Conservation (phyloP, 805 yeast genomes). For the Candida orba region DNA sequence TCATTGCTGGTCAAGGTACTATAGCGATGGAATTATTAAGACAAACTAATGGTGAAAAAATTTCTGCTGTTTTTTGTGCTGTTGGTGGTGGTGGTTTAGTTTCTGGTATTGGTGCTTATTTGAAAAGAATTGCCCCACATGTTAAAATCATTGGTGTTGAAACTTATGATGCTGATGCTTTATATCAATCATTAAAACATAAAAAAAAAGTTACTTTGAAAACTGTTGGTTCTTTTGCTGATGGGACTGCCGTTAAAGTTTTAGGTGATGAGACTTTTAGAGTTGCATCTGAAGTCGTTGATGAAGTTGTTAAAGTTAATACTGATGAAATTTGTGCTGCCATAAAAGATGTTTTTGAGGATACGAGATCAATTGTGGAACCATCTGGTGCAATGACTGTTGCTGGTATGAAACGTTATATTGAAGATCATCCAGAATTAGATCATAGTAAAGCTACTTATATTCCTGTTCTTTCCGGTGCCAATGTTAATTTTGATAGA, state of each 20-base stretch:
- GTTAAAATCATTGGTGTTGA: slow-evolving; percentile 94
- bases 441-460: slow-evolving; percentile 67
- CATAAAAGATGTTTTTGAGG: slow-evolving; percentile 92
- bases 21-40: slow-evolving; percentile 88
- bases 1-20: slow-evolving; percentile 98
- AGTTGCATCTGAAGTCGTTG: slow-evolving; percentile 70
- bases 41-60: slow-evolving; percentile 69
- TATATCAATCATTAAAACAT: slow-evolving; percentile 58
- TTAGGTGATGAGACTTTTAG: slow-evolving; percentile 91
- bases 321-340: slow-evolving; percentile 98
- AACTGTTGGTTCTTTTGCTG: slow-evolving; percentile 94
- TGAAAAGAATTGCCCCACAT: slow-evolving; percentile 96
- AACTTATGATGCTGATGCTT: slow-evolving; percentile 92
- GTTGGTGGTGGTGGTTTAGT: slow-evolving; percentile 97
- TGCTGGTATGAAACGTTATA: slow-evolving; percentile 87
- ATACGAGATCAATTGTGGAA: slow-evolving; percentile 87
- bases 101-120: slow-evolving; percentile 84
- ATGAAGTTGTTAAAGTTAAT: slow-evolving; percentile 75
- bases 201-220: slow-evolving; percentile 50
- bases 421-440: slow-evolving; percentile 58
- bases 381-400: slow-evolving; percentile 97
- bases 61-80: slow-evolving; percentile 84
- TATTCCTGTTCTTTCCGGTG: slow-evolving; percentile 87
- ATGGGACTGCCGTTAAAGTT: slow-evolving; percentile 92
- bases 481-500: slow-evolving; percentile 97